Evolutionary conservation across 2,329 filamentous ascomycete species (phyloP), one percentile per base, ranked within the genome.

Genomic region (Endothia cerciana): DNA sequence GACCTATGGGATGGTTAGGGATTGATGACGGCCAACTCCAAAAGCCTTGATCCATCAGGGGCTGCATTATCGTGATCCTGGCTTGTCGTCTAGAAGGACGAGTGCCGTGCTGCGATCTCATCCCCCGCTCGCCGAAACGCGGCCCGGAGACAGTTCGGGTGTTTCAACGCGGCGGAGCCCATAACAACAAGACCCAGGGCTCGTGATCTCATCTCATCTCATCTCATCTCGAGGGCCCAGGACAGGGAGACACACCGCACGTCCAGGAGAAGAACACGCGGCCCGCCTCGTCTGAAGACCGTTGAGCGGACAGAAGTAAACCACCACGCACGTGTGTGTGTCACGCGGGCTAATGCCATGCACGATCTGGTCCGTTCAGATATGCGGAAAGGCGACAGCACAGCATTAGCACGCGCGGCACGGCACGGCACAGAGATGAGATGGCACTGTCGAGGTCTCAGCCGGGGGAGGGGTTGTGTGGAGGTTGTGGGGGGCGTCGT

Each of bases 101-200:
- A 59, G 45, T 36, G 55, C 45, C 53, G 40, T 22, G 22, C 25
- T 22, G 30, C 15, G 38, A 36, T 36, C n/a, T 40, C 56, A 55
- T 28, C 41, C 60, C 64, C 60, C 53, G 58, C 64, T 60, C 60
- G 55, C 55, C 64, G 64, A 66, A 63, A 63, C 64, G 49, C 64
- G 60, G 64, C 53, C 53, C 49, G 63, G 58, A 62, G 40, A 28
- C 49, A n/a, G 58, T 30, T 45, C 45, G 28, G 19, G n/a, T 11
- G 43, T 49, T 61, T 49, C 59, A 49, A 49, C 40, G n/a, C n/a
- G 51, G 51, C 51, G 28, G 51, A 36, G 30, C 4, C 51, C 4
- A 55, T 36, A 22, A 36, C 51, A 51, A 51, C 7, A 4, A 28
- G 1, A 51, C 25, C 25, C 6, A 6, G 47, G 43, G 22, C 47